Conservation (phyloP, 2,329 filamentous ascomycete genomes). For the Alternaria angustiovoidea region DNA sequence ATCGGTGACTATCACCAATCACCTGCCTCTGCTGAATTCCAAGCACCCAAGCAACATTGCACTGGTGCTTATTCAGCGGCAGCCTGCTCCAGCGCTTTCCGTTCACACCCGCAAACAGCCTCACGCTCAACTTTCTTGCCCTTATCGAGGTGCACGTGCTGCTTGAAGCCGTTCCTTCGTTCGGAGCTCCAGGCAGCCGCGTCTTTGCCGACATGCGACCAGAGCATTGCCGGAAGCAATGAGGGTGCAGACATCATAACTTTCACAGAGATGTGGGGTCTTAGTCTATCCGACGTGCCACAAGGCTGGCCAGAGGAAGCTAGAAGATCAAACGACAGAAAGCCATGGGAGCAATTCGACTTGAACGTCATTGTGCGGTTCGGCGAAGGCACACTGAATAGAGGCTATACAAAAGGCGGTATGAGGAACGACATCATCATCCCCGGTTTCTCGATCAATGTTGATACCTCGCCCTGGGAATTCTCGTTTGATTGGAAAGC, state of each 20-base stretch:
- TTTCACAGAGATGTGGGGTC: background rate
- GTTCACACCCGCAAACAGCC: no score
- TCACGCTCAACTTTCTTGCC: no score
- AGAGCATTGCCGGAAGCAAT: background rate
- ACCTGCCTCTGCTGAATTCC: background rate
- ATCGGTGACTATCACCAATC: background rate
- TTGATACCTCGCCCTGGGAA: background rate
- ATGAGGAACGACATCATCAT: conserved; percentile 10
- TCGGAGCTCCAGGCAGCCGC: no score
- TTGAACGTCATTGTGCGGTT: background rate
- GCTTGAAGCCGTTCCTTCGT: no score
- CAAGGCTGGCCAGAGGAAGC: background rate
- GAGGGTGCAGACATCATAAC: background rate
- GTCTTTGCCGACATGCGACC: background rate
- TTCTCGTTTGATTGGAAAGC: conserved; percentile 13
- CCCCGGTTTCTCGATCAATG: background rate
- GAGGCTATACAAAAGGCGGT: conserved; percentile 4
- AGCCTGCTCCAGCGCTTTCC: no score
- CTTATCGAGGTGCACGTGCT: no score
- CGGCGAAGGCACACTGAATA: background rate
- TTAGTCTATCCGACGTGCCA: background rate
- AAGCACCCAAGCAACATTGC: background rate
- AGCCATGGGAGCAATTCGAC: background rate
- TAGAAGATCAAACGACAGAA: background rate
- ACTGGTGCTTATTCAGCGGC: no score